Evolutionary conservation across 2,329 filamentous ascomycete species (phyloP).

Genomic region (Aspergillus amoenus): DNA sequence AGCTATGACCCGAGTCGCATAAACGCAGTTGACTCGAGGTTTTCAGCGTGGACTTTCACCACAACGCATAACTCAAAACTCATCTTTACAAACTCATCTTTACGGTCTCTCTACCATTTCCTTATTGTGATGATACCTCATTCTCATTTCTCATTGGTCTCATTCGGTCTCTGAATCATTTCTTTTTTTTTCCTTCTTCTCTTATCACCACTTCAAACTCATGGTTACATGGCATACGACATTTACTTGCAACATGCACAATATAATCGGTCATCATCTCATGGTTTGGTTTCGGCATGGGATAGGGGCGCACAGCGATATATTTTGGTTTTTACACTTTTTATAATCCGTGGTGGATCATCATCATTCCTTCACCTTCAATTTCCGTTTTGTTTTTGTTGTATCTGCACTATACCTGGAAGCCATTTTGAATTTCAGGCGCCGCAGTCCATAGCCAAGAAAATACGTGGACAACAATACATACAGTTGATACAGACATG

Average conservation of each 20-base stretch:
- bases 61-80: background rate
- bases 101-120: slow-evolving; percentile 6
- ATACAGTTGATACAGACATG: background rate
- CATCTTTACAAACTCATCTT: slow-evolving; percentile 2
- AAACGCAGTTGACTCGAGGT: background rate
- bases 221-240: slow-evolving; percentile 9
- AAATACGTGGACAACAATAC: background rate
- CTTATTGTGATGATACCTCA: slow-evolving; percentile 11
- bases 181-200: background rate
- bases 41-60: background rate
- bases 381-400: background rate
- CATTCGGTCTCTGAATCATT: slow-evolving; percentile 3
- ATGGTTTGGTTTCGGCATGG: slow-evolving; percentile 14
- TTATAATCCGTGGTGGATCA: slow-evolving; percentile 14
- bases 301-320: slow-evolving; percentile 17
- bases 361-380: background rate
- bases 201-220: background rate
- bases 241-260: background rate
- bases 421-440: background rate
- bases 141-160: background rate
- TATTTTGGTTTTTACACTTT: slow-evolving; percentile 1
- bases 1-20: slow-evolving; percentile 1
- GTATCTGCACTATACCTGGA: background rate
- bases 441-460: background rate
- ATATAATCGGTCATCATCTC: slow-evolving; percentile 16